A percentile compares a stretch with the other conserved stretches of the same genome.
These are phyloP conservation scores for Nectriaceae sp. DNA, from an alignment of 2,329 filamentous ascomycete species.

Conservation along the genomic window DNA sequence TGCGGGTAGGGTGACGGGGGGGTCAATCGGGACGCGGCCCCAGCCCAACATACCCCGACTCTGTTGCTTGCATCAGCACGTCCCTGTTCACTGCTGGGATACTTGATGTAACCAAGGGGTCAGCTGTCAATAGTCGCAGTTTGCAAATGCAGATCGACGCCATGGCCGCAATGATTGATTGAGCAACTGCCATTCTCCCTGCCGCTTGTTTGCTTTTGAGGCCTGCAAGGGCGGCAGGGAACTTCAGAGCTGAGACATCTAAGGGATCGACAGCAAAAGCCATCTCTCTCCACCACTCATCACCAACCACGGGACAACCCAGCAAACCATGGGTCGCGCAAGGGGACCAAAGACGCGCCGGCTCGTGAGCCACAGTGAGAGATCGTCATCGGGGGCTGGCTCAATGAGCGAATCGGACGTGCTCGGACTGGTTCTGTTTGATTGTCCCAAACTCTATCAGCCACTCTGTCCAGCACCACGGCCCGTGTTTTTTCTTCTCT, in stretches of 20 bases:
- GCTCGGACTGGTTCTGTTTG: background rate
- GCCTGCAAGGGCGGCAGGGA: background rate
- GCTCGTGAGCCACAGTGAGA: background rate
- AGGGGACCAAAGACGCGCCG: too few relatives aligned
- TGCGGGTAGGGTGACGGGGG: background rate
- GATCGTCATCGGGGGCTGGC: background rate
- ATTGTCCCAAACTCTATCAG: background rate
- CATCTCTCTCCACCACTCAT: background rate
- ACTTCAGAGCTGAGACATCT: background rate
- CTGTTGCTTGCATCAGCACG: background rate
- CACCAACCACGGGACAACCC: too few relatives aligned
- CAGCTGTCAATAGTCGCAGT: background rate
- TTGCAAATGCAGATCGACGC: background rate
- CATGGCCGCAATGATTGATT: background rate
- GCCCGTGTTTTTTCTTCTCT: background rate
- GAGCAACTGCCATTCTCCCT: background rate
- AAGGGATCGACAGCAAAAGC: background rate
- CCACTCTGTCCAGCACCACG: background rate
- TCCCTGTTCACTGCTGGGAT: background rate
- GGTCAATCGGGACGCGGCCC: background rate
- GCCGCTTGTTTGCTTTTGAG: background rate
- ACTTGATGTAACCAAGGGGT: background rate
- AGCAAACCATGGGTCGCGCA: too few relatives aligned
- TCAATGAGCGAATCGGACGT: background rate
- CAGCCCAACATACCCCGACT: background rate